Conservation (phyloP, 805 yeast species). For the Barnettozyma salicaria region DNA sequence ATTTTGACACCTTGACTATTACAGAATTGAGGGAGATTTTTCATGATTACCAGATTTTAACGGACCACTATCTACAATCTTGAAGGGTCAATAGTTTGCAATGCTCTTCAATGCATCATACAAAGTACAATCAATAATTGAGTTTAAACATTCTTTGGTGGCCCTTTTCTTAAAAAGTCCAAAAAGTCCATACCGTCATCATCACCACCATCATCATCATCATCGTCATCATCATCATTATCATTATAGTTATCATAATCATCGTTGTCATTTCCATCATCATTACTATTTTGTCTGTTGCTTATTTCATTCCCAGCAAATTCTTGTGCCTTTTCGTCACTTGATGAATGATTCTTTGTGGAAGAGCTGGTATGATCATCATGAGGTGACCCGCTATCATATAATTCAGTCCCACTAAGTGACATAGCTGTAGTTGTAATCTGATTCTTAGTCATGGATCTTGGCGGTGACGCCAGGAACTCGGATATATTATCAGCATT, state of each 20-base stretch:
- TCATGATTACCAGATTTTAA: constrained; percentile 15
- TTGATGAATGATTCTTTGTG: too few relatives aligned
- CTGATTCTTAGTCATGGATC: too few relatives aligned
- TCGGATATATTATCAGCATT: neutral
- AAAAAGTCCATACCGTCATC: constrained; percentile 7
- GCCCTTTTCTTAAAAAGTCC: constrained; percentile 5
- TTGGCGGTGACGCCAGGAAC: too few relatives aligned
- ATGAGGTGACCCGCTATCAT: too few relatives aligned
- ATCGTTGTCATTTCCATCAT: neutral
- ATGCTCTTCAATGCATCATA: too few relatives aligned
- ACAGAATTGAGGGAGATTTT: constrained; percentile 17
- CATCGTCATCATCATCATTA: neutral
- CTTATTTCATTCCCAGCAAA: too few relatives aligned
- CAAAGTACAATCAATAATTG: neutral
- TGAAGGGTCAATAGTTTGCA: too few relatives aligned
- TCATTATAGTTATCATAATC: neutral
- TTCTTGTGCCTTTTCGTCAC: too few relatives aligned
- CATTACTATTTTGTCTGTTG: neutral
- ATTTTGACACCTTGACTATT: constrained; percentile 17
- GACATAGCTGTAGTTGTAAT: too few relatives aligned
- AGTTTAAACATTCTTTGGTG: neutral
- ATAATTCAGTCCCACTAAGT: too few relatives aligned
- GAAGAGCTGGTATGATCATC: too few relatives aligned
- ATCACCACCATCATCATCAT: neutral
- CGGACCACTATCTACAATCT: too few relatives aligned